These are phyloP conservation scores for Mrakia gelida DNA, from an alignment of 768 basidiomycete genomes.

Conservation along the genomic window DNA sequence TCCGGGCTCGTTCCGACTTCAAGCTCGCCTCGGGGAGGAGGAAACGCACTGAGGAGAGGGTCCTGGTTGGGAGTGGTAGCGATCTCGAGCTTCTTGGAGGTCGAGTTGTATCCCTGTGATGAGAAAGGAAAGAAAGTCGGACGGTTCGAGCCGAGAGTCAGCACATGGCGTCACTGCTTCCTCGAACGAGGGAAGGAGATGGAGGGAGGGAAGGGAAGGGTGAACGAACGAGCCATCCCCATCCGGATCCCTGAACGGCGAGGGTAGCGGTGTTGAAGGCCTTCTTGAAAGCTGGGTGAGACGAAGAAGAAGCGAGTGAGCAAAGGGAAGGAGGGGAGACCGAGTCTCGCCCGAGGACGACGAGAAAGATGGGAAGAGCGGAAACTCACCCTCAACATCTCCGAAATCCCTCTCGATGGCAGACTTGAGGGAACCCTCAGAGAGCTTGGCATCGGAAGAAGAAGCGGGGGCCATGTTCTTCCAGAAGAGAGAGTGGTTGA, in stretches of 20 bases:
- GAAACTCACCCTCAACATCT: slow-evolving; percentile 52
- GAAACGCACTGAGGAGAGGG: slow-evolving; percentile 59
- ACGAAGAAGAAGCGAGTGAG: neutral
- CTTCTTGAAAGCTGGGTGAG: slow-evolving; percentile 55
- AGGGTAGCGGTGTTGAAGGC: slow-evolving; percentile 81
- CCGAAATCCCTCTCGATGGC: slow-evolving; percentile 67
- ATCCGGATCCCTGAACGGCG: slow-evolving; percentile 86
- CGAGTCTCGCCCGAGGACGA: too few relatives aligned
- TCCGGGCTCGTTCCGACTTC: neutral
- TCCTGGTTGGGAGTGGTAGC: slow-evolving; percentile 96
- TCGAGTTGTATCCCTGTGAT: slow-evolving; percentile 62
- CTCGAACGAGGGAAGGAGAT: neutral
- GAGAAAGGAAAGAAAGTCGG: neutral
- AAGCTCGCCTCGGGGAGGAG: neutral
- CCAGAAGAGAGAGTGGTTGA: slow-evolving; percentile 80
- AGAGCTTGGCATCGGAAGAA: slow-evolving; percentile 49
- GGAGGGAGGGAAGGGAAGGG: neutral
- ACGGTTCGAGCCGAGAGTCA: neutral
- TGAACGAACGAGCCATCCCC: slow-evolving; percentile 79
- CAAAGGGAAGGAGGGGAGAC: neutral
- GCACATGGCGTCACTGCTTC: neutral
- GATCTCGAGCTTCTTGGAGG: slow-evolving; percentile 72
- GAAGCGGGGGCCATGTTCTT: slow-evolving; percentile 79
- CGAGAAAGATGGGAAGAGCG: too few relatives aligned
- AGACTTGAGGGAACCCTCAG: slow-evolving; percentile 54